phyloP scores from a whole-genome alignment of 2,329 filamentous ascomycete species.

The Pseudogymnoascus sp. region DNA sequence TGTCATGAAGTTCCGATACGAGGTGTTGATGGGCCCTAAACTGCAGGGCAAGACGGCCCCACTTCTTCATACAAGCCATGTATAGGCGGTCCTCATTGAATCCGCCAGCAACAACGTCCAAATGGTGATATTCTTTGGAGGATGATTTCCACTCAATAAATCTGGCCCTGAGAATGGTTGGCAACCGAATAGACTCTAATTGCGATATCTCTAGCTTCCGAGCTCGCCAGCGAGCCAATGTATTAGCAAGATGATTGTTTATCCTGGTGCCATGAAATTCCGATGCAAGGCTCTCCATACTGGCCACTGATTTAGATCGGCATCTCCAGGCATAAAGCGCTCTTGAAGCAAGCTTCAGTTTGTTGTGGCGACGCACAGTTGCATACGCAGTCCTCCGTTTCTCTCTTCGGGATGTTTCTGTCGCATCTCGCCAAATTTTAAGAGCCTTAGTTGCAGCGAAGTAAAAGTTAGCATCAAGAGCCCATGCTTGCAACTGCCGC shows the following conservation, averaged over 20 bases:
- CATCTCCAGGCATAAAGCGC: slow-evolving; percentile 22
- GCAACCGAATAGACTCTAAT: slow-evolving; percentile 21
- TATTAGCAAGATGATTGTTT: slow-evolving; percentile 23
- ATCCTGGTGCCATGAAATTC: slow-evolving; percentile 21
- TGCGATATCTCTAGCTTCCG: slow-evolving; percentile 23
- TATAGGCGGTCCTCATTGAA: slow-evolving; percentile 25
- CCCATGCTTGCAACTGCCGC: slow-evolving; percentile 20
- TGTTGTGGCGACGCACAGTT: slow-evolving; percentile 24
- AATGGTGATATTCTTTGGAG: slow-evolving; percentile 17
- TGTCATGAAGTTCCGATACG: slow-evolving; percentile 26
- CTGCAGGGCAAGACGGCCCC: slow-evolving; percentile 26
- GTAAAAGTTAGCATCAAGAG: slow-evolving; percentile 26
- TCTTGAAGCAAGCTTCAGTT: slow-evolving; percentile 24
- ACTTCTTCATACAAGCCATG: slow-evolving; percentile 24
- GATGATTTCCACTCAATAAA: slow-evolving; percentile 24
- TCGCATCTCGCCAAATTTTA: slow-evolving; percentile 25
- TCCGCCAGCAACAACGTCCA: slow-evolving; percentile 22
- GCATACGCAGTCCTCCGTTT: slow-evolving; percentile 26
- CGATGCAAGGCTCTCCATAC: slow-evolving; percentile 24
- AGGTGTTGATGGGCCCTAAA: slow-evolving; percentile 22
- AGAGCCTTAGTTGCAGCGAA: slow-evolving; percentile 24
- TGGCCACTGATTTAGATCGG: slow-evolving; percentile 20
- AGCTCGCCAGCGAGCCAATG: slow-evolving; percentile 28
- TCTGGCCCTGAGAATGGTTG: slow-evolving; percentile 21
- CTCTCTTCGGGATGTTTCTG: slow-evolving; percentile 23